Conservation (phyloP, 129 eudicot species). For the Helianthus tuberosus region DNA sequence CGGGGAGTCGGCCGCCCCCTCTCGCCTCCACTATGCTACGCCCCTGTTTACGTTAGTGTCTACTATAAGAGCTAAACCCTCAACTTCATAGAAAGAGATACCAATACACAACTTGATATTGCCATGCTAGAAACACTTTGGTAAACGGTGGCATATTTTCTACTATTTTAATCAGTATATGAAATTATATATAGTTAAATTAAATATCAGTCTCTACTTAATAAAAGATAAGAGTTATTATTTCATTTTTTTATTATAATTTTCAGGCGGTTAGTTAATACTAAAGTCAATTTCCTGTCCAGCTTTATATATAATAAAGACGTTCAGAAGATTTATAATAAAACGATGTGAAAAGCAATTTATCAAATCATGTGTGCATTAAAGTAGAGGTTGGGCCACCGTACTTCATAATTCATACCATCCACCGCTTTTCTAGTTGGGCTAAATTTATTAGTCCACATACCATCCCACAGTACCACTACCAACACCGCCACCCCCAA, state of each 20-base stretch:
- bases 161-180: not conserved
- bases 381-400: conserved; percentile 15
- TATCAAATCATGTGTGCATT: conserved; percentile 2
- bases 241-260: not conserved
- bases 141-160: too few relatives aligned
- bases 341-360: not conserved
- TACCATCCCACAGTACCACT: too few relatives aligned
- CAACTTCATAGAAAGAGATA: too few relatives aligned
- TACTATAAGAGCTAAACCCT: too few relatives aligned
- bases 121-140: too few relatives aligned
- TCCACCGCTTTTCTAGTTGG: conserved; percentile 38
- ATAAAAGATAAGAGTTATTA: not conserved
- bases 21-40: too few relatives aligned
- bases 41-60: too few relatives aligned
- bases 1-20: too few relatives aligned
- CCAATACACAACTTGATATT: too few relatives aligned
- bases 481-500: too few relatives aligned
- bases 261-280: not conserved
- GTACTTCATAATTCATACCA: not conserved
- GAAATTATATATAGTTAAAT: not conserved
- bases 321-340: not conserved
- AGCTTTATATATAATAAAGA: not conserved
- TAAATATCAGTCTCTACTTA: not conserved
- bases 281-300: not conserved
- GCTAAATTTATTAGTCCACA: conserved; percentile 23